Percentiles rank a stretch among this genome's conserved stretches.
Conservation (phyloP, 257 asterid species). For the Nicotiana obtusifolia region DNA sequence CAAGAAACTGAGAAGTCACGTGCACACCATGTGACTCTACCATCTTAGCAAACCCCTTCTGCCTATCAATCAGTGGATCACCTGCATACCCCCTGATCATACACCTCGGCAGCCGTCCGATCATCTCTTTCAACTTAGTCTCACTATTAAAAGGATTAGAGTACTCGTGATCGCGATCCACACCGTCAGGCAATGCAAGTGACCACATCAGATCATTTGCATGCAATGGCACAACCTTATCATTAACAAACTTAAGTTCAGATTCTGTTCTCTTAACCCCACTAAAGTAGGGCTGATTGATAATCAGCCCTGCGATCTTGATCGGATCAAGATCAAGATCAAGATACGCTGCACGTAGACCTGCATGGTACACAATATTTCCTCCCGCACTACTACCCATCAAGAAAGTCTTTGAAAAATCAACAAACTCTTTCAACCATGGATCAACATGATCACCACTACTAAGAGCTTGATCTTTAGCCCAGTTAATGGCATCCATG, state of each 20-base stretch:
- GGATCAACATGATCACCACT: slow-evolving; percentile 24
- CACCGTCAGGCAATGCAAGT: slow-evolving; percentile 53
- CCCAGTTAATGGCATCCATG: slow-evolving; percentile 53
- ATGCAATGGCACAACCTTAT: slow-evolving; percentile 38
- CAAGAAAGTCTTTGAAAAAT: slow-evolving; percentile 45
- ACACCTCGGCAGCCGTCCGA: slow-evolving; percentile 41
- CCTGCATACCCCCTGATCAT: slow-evolving; percentile 51
- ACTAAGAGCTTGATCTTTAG: slow-evolving; percentile 23
- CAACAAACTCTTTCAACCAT: slow-evolving; percentile 45
- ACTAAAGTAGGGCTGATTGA: slow-evolving; percentile 59
- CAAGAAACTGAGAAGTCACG: slow-evolving; percentile 39
- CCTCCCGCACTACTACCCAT: slow-evolving; percentile 73
- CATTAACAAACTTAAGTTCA: slow-evolving; percentile 29
- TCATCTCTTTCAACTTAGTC: slow-evolving; percentile 23
- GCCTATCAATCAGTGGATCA: slow-evolving; percentile 61
- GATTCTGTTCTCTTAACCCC: slow-evolving; percentile 44
- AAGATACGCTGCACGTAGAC: slow-evolving; percentile 21
- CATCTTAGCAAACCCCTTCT: slow-evolving; percentile 48
- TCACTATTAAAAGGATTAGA: slow-evolving; percentile 24
- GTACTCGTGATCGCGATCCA: slow-evolving; percentile 50
- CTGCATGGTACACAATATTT: slow-evolving; percentile 46
- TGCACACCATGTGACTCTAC: slow-evolving; percentile 51
- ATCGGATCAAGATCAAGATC: slow-evolving; percentile 38
- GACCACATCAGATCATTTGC: slow-evolving; percentile 54
- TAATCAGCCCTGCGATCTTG: slow-evolving; percentile 50